These are phyloP conservation scores for Fusarium sp. DNA, from an alignment of 2,329 filamentous ascomycete species.

Conservation along the genomic window DNA sequence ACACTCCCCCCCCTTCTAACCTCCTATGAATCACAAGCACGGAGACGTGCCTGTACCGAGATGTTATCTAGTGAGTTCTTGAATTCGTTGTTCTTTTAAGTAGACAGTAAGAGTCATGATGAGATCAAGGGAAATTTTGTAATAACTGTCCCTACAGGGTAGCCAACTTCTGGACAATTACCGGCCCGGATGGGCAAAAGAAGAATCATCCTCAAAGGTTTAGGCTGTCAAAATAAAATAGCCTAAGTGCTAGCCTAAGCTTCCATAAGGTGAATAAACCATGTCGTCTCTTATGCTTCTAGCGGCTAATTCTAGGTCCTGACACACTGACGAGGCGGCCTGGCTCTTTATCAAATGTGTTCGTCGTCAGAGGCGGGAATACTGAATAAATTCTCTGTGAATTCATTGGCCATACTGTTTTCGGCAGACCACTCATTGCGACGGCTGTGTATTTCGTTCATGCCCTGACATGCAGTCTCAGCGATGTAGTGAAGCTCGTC, in stretches of 20 bases:
- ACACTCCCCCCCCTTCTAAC: neutral
- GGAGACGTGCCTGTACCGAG: neutral
- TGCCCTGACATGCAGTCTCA: conserved; percentile 57
- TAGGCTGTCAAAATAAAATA: neutral
- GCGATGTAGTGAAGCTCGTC: conserved; percentile 58
- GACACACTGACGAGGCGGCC: no score
- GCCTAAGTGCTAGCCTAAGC: no score
- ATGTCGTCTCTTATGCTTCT: no score
- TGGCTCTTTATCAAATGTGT: conserved; percentile 15
- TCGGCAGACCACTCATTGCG: conserved; percentile 47
- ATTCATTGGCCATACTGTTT: conserved; percentile 48
- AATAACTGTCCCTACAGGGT: no score
- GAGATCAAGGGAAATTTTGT: no score
- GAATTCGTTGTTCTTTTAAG: neutral
- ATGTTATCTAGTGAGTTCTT: neutral
- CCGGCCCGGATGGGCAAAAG: no score
- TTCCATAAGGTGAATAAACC: no score
- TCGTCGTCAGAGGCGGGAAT: conserved; percentile 28
- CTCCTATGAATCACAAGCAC: neutral
- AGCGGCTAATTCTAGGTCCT: no score
- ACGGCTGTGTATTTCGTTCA: conserved; percentile 56
- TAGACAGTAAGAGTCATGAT: no score
- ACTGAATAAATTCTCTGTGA: conserved; percentile 46
- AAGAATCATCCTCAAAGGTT: neutral
- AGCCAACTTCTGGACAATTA: no score